Evolutionary conservation across 2,329 filamentous ascomycete species (phyloP).

Genomic region (Fusarium musae): DNA sequence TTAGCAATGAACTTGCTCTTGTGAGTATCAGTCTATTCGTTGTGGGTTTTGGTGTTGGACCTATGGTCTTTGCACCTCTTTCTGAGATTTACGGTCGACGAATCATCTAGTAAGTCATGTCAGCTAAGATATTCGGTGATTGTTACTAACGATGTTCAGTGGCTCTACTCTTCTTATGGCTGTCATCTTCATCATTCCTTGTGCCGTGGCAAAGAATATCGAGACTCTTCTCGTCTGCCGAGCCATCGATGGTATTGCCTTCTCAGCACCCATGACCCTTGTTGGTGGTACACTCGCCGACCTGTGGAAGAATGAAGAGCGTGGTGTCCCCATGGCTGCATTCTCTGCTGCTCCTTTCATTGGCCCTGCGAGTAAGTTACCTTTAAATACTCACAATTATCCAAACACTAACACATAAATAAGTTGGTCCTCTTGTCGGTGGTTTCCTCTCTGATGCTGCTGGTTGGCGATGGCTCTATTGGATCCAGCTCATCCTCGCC

Average conservation of each 20-base stretch:
- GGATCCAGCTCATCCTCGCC: constrained; percentile 83
- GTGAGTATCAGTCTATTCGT: constrained; percentile 82
- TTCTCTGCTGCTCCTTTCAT: constrained; percentile 87
- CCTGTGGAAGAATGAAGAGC: constrained; percentile 85
- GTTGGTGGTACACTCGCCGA: constrained; percentile 86
- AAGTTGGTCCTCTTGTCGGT: constrained; percentile 77
- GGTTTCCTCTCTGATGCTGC: constrained; percentile 77
- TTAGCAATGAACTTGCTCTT: constrained; percentile 78
- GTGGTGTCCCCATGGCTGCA: constrained; percentile 87
- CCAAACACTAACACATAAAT: constrained; percentile 5
- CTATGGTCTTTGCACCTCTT: constrained; percentile 82
- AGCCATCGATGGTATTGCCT: constrained; percentile 83
- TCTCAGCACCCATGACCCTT: constrained; percentile 87
- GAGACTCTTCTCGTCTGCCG: constrained; percentile 80
- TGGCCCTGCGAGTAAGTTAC: constrained; percentile 72
- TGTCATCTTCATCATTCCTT: constrained; percentile 83
- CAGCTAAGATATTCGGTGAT: neutral
- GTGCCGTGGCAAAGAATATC: constrained; percentile 80
- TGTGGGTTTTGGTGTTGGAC: constrained; percentile 82
- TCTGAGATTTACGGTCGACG: constrained; percentile 80
- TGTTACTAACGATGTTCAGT: constrained; percentile 36
- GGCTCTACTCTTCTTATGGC: constrained; percentile 74
- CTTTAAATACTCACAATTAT: neutral
- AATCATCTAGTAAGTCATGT: constrained; percentile 69
- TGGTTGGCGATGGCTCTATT: constrained; percentile 88